Evolutionary conservation across 2,329 filamentous ascomycete genomes (phyloP).

Genomic region (Neopestalotiopsis sp.): DNA sequence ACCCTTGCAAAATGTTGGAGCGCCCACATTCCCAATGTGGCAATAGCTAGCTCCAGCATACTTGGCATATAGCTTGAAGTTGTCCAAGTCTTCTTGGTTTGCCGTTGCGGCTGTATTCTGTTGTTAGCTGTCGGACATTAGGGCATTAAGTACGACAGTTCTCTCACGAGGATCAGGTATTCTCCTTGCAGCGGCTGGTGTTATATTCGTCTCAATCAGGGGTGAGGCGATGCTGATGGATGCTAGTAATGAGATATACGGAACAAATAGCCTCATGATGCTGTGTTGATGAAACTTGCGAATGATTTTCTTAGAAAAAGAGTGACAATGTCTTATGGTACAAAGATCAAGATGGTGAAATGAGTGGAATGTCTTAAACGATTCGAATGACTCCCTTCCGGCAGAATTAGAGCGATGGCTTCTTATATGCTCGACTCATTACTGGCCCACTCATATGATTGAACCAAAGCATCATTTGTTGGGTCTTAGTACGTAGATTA

Average conservation of each 20-base stretch:
- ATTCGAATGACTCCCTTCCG: not conserved
- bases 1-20: not conserved
- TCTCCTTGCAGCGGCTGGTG: not conserved
- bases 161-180: not conserved
- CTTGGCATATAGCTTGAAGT: not conserved
- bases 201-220: not conserved
- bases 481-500: too few species aligned
- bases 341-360: not conserved
- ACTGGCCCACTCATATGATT: too few species aligned
- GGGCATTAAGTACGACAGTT: too few species aligned
- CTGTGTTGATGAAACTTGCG: not conserved
- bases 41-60: not conserved
- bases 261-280: not conserved
- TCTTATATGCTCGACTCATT: not conserved
- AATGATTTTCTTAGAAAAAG: not conserved
- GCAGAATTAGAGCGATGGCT: not conserved
- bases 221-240: not conserved
- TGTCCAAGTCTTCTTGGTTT: not conserved
- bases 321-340: not conserved
- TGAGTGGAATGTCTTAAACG: not conserved
- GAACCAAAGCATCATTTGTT: too few species aligned
- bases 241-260: not conserved
- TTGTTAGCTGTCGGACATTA: not conserved
- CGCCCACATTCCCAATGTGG: not conserved
- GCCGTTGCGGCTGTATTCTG: not conserved